Conservation (phyloP, 352 stramenopile genomes). For the Pythium aquatile region DNA sequence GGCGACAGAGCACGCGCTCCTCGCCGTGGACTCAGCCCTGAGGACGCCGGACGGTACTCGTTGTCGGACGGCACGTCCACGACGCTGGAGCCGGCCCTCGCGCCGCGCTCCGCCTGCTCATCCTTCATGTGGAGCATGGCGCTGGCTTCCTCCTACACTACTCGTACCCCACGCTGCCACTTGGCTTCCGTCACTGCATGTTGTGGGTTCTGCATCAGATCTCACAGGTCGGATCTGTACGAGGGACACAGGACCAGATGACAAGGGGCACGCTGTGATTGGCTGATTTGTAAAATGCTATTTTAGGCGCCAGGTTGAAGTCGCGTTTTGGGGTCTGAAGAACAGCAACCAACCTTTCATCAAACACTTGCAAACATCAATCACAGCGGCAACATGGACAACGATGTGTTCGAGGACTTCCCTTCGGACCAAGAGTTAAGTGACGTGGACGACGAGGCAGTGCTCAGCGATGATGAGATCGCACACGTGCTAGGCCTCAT, state of each 20-base stretch:
- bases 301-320: constrained; percentile 23
- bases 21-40: constrained; percentile 37
- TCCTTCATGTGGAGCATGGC: constrained; percentile 47
- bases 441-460: constrained; percentile 16
- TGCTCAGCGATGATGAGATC: constrained; percentile 44
- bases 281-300: constrained; percentile 11
- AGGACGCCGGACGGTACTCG: constrained; percentile 27
- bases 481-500: constrained; percentile 48
- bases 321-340: background rate
- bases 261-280: constrained; percentile 11
- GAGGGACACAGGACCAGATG: constrained; percentile 7
- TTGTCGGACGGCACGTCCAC: constrained; percentile 43
- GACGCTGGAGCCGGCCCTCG: constrained; percentile 34
- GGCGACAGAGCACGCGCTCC: constrained; percentile 22
- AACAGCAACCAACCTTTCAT: background rate
- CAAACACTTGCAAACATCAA: background rate
- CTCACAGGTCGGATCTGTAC: constrained; percentile 4
- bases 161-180: background rate
- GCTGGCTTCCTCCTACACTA: background rate
- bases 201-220: background rate
- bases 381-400: constrained; percentile 2
- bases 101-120: constrained; percentile 44
- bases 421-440: constrained; percentile 42
- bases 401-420: constrained; percentile 55
- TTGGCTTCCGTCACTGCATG: background rate